Conservation (phyloP, 176 grass and related monocot species). For the Carex myosuroides region DNA sequence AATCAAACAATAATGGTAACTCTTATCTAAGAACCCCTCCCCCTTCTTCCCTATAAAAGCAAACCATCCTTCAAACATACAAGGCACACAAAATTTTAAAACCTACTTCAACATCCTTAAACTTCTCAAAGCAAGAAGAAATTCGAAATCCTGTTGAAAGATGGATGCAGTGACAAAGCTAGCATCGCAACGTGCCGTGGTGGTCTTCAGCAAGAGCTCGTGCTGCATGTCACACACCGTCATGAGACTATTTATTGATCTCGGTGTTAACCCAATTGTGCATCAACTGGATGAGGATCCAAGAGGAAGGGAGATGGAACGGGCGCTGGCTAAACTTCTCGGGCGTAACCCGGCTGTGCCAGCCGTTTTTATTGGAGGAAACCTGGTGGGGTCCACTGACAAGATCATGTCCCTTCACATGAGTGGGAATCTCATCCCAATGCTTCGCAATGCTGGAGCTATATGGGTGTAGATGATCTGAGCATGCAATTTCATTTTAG, state of each 20-base stretch:
- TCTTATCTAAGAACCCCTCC: too few relatives aligned
- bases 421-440: constrained; percentile 34
- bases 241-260: constrained; percentile 39
- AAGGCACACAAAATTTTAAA: too few relatives aligned
- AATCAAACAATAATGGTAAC: too few relatives aligned
- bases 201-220: constrained; percentile 69
- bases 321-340: constrained; percentile 28
- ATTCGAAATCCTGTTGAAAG: too few relatives aligned
- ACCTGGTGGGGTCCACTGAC: constrained; percentile 44
- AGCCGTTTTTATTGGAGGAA: constrained; percentile 50
- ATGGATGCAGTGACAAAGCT: too few relatives aligned
- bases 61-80: too few relatives aligned
- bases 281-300: constrained; percentile 43
- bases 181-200: too few relatives aligned
- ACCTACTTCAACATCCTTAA: too few relatives aligned
- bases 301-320: constrained; percentile 40
- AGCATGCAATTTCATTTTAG: neutral
- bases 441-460: constrained; percentile 47
- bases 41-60: too few relatives aligned
- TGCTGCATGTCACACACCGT: constrained; percentile 93
- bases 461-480: constrained; percentile 37
- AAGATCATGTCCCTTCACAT: constrained; percentile 57
- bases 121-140: too few relatives aligned
- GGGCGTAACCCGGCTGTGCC: constrained; percentile 23
- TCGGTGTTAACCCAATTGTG: constrained; percentile 37